Evolutionary conservation across 2,329 filamentous ascomycete species (phyloP), one percentile per base, ranked within the genome.

Genomic region (Emericellopsis atlantica): DNA sequence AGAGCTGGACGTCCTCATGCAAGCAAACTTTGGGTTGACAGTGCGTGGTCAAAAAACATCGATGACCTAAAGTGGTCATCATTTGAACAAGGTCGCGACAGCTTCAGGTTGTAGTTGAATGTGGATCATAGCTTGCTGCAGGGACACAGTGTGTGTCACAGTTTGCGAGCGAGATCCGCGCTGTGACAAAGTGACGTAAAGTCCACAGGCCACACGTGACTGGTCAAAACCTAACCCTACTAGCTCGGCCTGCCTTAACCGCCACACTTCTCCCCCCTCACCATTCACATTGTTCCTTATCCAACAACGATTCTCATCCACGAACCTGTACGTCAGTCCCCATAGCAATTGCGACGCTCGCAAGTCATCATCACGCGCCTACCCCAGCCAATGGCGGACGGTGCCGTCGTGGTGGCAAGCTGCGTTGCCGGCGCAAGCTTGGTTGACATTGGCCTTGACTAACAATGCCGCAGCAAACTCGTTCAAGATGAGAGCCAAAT

Each of bases 401-500:
- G 3, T 21, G 18, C 18, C 18, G 18, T 21, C 5, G 18, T 21
- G 18, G 18, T 21, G 18, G 18, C 18, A 21, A 5, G 5, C 29
- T 11, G 6, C 38, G 26, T 33, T n/a, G 38, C 18, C 11, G n/a
- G 9, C 6, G n/a, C 6, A 29, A 21, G 14, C 10, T 16, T 21
- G 18, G 18, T 21, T 21, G 5, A 3, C 18, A 21, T 21, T 21
- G 18, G 18, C 5, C 18, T 15, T 16, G 23, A 35, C 48, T 51
- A 47, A 51, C 38, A 6, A 22, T 9, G 35, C 15, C 11, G 29
- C 41, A 52, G 50, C 40, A 43, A 39, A 52, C 52, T 56, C 55
- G 64, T 69, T 70, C 72, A 79, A 70, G 71, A 79, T 81, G 76
- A 75, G 90, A 92, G 89, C 88, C 66, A 96, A 96, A 79, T 96